phyloP scores from a whole-genome alignment of 352 stramenopile species.

The Aphanomyces stellatus region DNA sequence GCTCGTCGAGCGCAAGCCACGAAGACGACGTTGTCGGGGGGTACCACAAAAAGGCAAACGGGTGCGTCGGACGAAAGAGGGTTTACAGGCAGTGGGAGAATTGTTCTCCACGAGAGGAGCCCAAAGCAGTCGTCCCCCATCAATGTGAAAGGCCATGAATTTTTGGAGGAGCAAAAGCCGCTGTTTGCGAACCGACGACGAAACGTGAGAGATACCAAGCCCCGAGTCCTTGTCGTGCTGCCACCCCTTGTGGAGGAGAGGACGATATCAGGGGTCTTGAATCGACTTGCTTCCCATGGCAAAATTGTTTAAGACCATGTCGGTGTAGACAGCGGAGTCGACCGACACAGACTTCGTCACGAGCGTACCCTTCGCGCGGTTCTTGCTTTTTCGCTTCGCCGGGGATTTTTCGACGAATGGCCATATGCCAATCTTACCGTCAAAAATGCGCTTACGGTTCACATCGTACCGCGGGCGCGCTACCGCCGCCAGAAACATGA shows the following conservation, averaged over 20 bases:
- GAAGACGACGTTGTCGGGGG: not conserved
- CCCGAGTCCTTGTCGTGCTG: not conserved
- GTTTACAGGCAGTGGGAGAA: not conserved
- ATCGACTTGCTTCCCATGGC: too few species aligned
- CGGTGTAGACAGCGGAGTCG: too few species aligned
- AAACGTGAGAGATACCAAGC: not conserved
- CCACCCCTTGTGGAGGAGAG: not conserved
- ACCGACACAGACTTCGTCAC: too few species aligned
- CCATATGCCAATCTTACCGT: too few species aligned
- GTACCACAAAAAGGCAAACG: slow-evolving; percentile 13
- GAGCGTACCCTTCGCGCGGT: too few species aligned
- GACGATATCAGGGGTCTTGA: not conserved
- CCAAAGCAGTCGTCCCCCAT: not conserved
- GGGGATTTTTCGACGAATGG: too few species aligned
- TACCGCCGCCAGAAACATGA: too few species aligned
- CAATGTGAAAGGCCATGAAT: not conserved
- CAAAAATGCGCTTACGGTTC: too few species aligned
- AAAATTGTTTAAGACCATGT: too few species aligned
- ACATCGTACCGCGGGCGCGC: too few species aligned
- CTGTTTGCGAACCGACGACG: not conserved
- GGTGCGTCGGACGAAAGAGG: not conserved
- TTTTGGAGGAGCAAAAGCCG: not conserved
- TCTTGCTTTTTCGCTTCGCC: too few species aligned
- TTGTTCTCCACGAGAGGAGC: not conserved
- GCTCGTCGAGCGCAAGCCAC: not conserved